Percentiles rank a stretch among this genome's conserved stretches.
Conservation (phyloP, 2,329 filamentous ascomycete species). For the Fusarium sp. region DNA sequence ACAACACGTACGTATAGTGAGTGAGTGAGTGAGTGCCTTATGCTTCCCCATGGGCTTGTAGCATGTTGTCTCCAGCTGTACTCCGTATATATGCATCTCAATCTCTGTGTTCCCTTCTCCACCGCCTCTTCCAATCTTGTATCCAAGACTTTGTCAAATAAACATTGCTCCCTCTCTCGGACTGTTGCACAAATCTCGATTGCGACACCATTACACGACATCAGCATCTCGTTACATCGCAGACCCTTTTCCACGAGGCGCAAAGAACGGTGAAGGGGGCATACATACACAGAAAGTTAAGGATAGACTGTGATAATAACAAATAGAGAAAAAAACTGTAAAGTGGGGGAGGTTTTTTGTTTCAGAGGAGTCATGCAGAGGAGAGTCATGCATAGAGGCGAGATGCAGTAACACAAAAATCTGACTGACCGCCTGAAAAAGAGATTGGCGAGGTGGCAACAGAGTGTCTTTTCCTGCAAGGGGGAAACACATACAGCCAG, state of each 20-base stretch:
- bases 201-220: slow-evolving; percentile 36
- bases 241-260: slow-evolving; percentile 17
- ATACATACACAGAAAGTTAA: background rate
- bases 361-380: slow-evolving; percentile 30
- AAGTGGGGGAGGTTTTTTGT: slow-evolving; percentile 3
- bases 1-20: background rate
- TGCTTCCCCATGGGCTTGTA: background rate
- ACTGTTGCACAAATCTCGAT: slow-evolving; percentile 42
- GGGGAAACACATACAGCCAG: background rate
- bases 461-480: slow-evolving; percentile 14
- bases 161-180: background rate
- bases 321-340: background rate
- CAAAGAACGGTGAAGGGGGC: slow-evolving; percentile 31
- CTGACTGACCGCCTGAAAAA: slow-evolving; percentile 26
- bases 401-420: slow-evolving; percentile 29
- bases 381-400: slow-evolving; percentile 28
- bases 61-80: background rate
- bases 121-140: slow-evolving; percentile 17
- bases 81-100: background rate
- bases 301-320: background rate
- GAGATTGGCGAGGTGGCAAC: background rate
- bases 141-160: slow-evolving; percentile 4
- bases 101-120: slow-evolving; percentile 12
- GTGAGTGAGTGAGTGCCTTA: background rate
- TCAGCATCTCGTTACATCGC: slow-evolving; percentile 9